Evolutionary conservation across 768 basidiomycete species (phyloP).

Genomic region (Bullera alba): DNA sequence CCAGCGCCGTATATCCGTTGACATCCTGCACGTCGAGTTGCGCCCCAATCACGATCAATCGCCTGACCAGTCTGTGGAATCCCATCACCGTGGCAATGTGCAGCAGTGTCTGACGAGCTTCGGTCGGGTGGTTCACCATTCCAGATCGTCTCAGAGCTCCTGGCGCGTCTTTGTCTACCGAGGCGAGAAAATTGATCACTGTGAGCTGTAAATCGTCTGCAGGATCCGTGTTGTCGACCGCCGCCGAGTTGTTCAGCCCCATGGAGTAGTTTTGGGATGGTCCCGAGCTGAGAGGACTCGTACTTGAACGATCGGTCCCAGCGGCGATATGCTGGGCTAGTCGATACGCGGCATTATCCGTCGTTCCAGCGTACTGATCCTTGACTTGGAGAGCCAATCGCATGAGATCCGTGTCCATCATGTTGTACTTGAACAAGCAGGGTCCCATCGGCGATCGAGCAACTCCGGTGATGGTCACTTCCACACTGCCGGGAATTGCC

Average conservation of each 20-base stretch:
- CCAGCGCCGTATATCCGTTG: constrained; percentile 83
- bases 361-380: constrained; percentile 29
- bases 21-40: constrained; percentile 78
- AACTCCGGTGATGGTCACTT: constrained; percentile 79
- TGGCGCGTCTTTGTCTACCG: constrained; percentile 56
- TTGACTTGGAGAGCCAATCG: constrained; percentile 30
- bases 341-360: constrained; percentile 30
- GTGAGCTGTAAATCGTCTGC: constrained; percentile 56
- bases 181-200: constrained; percentile 70
- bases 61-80: constrained; percentile 61
- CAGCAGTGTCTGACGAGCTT: constrained; percentile 73
- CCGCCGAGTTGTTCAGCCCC: not conserved
- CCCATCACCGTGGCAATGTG: constrained; percentile 79
- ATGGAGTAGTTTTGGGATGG: constrained; percentile 1
- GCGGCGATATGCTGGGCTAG: constrained; percentile 28
- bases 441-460: constrained; percentile 21
- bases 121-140: constrained; percentile 65
- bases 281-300: constrained; percentile 17
- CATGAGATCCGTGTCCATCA: constrained; percentile 15
- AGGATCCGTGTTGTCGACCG: not conserved
- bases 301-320: constrained; percentile 18
- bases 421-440: constrained; percentile 30
- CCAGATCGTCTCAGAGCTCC: constrained; percentile 50
- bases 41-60: constrained; percentile 64
- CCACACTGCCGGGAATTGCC: constrained; percentile 71